A percentile compares a stretch with the other conserved stretches of the same genome.
Conservation (phyloP, 352 stramenopile species). For the Globisporangium solare region DNA sequence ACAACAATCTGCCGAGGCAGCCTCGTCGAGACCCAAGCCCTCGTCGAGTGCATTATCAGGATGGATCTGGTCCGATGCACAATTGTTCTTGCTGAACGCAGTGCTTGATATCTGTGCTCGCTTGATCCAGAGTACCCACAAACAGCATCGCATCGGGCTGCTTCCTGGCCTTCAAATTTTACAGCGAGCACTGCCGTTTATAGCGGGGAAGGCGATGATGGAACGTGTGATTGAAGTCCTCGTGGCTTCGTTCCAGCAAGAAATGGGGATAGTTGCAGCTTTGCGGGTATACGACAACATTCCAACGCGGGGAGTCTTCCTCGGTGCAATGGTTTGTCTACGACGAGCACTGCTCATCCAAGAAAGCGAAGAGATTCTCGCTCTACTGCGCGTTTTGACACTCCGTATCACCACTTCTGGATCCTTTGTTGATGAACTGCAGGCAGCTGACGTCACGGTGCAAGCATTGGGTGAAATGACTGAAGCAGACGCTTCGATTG, state of each 20-base stretch:
- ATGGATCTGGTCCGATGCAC: conserved; percentile 47
- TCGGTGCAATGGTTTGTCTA: conserved; percentile 66
- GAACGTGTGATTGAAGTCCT: conserved; percentile 53
- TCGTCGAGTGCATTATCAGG: conserved; percentile 13
- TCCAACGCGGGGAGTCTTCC: conserved; percentile 71
- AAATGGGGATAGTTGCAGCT: conserved; percentile 56
- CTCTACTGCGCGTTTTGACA: conserved; percentile 45
- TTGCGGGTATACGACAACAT: conserved; percentile 67
- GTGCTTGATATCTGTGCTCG: conserved; percentile 71
- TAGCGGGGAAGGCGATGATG: conserved; percentile 33
- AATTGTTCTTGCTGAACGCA: conserved; percentile 65
- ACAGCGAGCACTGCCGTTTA: conserved; percentile 47
- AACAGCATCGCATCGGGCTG: conserved; percentile 65
- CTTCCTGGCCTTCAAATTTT: conserved; percentile 67
- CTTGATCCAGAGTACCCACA: conserved; percentile 74
- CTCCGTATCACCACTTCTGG: conserved; percentile 73
- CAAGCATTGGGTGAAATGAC: conserved; percentile 51
- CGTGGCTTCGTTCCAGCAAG: conserved; percentile 70
- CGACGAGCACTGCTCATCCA: conserved; percentile 59
- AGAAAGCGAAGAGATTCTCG: conserved; percentile 25
- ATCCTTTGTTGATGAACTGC: conserved; percentile 64
- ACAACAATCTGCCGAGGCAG: neutral
- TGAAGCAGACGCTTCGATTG: conserved; percentile 49
- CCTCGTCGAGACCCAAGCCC: neutral
- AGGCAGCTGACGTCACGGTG: conserved; percentile 39